Conservation (phyloP, 495 filamentous ascomycete genomes). For the Tetracladium marchalianum region DNA sequence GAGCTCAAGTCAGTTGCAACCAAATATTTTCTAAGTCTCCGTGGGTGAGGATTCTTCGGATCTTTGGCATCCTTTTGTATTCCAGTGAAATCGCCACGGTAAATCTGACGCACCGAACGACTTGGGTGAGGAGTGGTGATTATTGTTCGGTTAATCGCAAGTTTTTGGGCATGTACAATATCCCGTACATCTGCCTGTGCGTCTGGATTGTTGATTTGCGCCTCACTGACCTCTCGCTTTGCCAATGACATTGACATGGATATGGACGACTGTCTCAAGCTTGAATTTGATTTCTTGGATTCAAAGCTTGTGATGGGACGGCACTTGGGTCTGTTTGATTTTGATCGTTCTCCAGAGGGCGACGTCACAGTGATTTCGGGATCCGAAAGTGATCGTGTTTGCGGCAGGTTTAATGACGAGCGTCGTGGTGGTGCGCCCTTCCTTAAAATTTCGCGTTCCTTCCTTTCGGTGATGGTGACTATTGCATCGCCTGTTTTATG, state of each 20-base stretch:
- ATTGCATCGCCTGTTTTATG: too few species aligned
- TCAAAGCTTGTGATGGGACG: conserved; percentile 81
- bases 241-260: too few species aligned
- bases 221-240: conserved; percentile 41
- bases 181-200: conserved; percentile 76
- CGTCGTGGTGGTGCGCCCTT: conserved; percentile 1
- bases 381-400: conserved; percentile 46
- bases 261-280: conserved; percentile 5
- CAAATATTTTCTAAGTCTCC: conserved; percentile 75
- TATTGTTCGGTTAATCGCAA: conserved; percentile 68
- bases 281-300: conserved; percentile 14
- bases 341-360: conserved; percentile 46
- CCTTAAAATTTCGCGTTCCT: too few species aligned
- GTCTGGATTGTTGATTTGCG: conserved; percentile 74
- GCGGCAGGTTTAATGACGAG: too few species aligned
- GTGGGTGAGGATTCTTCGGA: conserved; percentile 39
- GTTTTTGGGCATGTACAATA: conserved; percentile 74
- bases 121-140: conserved; percentile 68
- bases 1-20: conserved; percentile 89
- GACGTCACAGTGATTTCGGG: conserved; percentile 54
- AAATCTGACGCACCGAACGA: conserved; percentile 76
- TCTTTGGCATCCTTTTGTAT: conserved; percentile 68
- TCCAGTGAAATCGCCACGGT: conserved; percentile 71
- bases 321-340: conserved; percentile 51
- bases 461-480: too few species aligned